Percentiles rank a stretch among this genome's conserved stretches.
Conservation (phyloP, 768 basidiomycete genomes). For the Tulasnella sp. region DNA sequence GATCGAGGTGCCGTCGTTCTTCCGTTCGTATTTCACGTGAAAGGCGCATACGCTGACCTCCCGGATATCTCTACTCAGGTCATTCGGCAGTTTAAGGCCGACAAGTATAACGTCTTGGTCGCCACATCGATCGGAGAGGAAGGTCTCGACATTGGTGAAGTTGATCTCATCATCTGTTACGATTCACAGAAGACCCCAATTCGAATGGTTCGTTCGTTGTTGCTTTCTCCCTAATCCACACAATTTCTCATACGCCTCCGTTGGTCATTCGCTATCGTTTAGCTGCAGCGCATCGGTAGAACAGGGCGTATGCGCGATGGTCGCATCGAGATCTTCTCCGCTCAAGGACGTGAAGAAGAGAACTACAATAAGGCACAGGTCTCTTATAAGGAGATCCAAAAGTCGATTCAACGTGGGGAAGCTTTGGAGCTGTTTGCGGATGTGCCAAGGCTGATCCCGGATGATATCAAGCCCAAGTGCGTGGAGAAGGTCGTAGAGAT, state of each 20-base stretch:
- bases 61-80: constrained; percentile 38
- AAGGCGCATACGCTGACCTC: not conserved
- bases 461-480: constrained; percentile 61
- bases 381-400: constrained; percentile 81
- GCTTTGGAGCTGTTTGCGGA: constrained; percentile 89
- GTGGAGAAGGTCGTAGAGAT: constrained; percentile 79
- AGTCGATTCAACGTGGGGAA: constrained; percentile 72
- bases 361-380: constrained; percentile 85
- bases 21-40: not conserved
- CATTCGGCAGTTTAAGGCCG: constrained; percentile 76
- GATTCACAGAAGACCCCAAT: constrained; percentile 94
- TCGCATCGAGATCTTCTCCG: constrained; percentile 79
- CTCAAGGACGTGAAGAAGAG: constrained; percentile 80
- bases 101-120: constrained; percentile 84
- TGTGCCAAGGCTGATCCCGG: constrained; percentile 75
- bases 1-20: constrained; percentile 55
- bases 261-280: not conserved
- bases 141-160: constrained; percentile 94
- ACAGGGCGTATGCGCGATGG: constrained; percentile 91
- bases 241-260: no score
- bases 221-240: not conserved
- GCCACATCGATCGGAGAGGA: constrained; percentile 97
- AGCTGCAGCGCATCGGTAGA: constrained; percentile 94
- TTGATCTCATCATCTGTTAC: constrained; percentile 93
- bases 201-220: constrained; percentile 63